Evolutionary conservation across 169 alveolate genomes (phyloP).

Genomic region (Toxoplasma gondii): DNA sequence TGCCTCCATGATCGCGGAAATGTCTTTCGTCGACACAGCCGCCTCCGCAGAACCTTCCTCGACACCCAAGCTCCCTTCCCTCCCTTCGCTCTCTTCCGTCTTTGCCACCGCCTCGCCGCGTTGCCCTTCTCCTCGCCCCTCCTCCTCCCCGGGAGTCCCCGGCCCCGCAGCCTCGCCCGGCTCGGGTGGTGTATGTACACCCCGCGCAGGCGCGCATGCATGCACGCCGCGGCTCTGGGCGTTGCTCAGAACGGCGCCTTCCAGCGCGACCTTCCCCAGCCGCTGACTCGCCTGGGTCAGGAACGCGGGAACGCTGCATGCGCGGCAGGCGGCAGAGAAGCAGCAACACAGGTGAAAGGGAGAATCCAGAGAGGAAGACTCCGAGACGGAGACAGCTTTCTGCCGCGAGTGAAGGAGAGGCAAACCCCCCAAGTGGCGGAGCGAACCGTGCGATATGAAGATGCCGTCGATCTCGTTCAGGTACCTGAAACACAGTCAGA

Average conservation of each 20-base stretch:
- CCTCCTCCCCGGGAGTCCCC: not conserved
- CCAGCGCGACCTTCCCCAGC: not conserved
- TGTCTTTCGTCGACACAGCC: not conserved
- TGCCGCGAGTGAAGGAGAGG: constrained; percentile 3
- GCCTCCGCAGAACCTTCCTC: not conserved
- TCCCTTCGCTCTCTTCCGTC: not conserved
- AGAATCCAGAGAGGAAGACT: not conserved
- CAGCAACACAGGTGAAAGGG: not conserved
- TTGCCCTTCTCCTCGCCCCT: not conserved
- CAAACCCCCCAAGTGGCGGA: not conserved
- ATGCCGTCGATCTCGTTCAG: not conserved
- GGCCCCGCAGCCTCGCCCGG: not conserved
- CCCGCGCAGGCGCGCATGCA: not conserved
- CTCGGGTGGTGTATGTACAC: not conserved
- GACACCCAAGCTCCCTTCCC: not conserved
- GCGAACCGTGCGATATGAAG: not conserved
- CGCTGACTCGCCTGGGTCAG: not conserved
- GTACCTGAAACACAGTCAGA: not conserved
- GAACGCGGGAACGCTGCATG: constrained; percentile 1
- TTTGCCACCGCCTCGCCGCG: not conserved
- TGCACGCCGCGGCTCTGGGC: not conserved
- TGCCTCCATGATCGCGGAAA: not conserved
- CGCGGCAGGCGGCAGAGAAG: not conserved
- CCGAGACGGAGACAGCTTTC: not conserved
- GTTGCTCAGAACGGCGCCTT: not conserved